phyloP scores from a whole-genome alignment of 1,284 basidiomycete genomes.

The Fomitiporia mediterranea region DNA sequence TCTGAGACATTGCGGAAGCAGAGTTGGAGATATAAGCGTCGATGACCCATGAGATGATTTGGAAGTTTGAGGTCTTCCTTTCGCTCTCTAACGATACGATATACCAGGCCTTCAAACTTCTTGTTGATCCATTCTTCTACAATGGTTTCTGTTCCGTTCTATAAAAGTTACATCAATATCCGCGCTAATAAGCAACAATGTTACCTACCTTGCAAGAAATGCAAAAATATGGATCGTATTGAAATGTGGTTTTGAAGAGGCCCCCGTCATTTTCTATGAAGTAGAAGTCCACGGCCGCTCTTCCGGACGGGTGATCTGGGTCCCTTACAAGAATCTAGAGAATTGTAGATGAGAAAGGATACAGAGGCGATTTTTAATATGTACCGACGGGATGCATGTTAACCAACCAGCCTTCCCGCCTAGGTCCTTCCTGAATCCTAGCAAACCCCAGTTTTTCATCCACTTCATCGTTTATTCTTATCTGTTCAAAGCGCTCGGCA shows the following conservation, averaged over 20 bases:
- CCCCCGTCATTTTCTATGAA: conserved; percentile 97
- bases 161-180: conserved; percentile 8
- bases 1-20: conserved; percentile 93
- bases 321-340: conserved; percentile 80
- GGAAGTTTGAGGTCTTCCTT: conserved; percentile 96
- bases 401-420: conserved; percentile 88
- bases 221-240: conserved; percentile 94
- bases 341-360: background rate
- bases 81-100: conserved; percentile 71
- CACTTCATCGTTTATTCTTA: conserved; percentile 75
- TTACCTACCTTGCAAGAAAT: conserved; percentile 79
- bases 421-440: conserved; percentile 68
- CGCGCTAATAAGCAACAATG: background rate
- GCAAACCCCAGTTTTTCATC: conserved; percentile 93
- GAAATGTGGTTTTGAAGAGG: conserved; percentile 93
- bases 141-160: conserved; percentile 84
- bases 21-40: conserved; percentile 83
- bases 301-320: conserved; percentile 73
- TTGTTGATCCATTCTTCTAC: conserved; percentile 97
- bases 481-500: conserved; percentile 80
- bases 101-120: conserved; percentile 85
- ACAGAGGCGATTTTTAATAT: background rate
- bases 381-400: conserved; percentile 93
- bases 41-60: conserved; percentile 93
- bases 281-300: conserved; percentile 93